phyloP scores from a whole-genome alignment of 768 basidiomycete genomes.

The Agaricus sinodeliciosus region DNA sequence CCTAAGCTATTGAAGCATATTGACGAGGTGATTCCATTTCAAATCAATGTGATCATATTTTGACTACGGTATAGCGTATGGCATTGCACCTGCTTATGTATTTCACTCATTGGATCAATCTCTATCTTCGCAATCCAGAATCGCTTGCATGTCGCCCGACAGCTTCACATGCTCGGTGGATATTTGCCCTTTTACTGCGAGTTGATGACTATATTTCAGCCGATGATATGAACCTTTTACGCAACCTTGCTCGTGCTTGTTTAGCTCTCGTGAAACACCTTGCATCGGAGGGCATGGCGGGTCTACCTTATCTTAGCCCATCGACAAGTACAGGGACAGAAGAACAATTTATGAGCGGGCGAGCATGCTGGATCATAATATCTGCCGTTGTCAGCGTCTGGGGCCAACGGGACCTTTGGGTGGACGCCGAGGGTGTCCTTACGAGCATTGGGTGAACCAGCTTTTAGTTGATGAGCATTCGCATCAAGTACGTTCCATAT shows the following conservation, averaged over 20 bases:
- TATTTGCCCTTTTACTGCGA: constrained; percentile 65
- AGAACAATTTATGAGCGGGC: constrained; percentile 24
- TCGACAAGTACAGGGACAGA: constrained; percentile 1
- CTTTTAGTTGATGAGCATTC: background rate
- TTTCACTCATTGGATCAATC: constrained; percentile 74
- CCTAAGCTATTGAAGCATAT: constrained; percentile 50
- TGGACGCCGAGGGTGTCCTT: constrained; percentile 59
- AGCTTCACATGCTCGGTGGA: constrained; percentile 66
- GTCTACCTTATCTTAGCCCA: constrained; percentile 13
- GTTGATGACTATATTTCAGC: constrained; percentile 65
- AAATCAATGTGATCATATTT: constrained; percentile 5
- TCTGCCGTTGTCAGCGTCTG: constrained; percentile 59
- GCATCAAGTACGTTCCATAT: background rate
- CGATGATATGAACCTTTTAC: constrained; percentile 72
- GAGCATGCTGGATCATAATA: constrained; percentile 72
- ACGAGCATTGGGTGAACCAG: background rate
- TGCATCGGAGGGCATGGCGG: constrained; percentile 22
- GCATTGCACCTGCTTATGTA: constrained; percentile 79
- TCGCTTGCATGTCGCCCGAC: constrained; percentile 33
- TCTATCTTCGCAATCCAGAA: constrained; percentile 43
- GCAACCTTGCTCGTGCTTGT: constrained; percentile 69
- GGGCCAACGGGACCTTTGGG: constrained; percentile 80
- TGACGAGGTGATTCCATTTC: constrained; percentile 49
- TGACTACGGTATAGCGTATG: constrained; percentile 40
- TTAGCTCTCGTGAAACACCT: constrained; percentile 35